A percentile compares a stretch with the other conserved stretches of the same genome.
Conservation (phyloP, 495 filamentous ascomycete species). For the Tuber umbilicatum region DNA sequence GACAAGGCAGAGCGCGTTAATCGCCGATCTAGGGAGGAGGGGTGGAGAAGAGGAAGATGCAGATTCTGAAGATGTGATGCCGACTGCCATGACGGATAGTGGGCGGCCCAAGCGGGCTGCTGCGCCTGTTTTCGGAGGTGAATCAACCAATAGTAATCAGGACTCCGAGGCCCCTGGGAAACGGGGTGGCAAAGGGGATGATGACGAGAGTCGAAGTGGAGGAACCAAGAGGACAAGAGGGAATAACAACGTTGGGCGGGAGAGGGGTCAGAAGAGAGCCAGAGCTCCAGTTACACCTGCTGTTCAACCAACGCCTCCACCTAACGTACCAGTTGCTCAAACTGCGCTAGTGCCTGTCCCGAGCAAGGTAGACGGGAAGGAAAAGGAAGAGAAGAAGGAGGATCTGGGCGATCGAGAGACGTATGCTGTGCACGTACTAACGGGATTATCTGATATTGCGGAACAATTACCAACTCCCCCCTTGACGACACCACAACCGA, state of each 20-base stretch:
- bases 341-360: slow-evolving; percentile 29
- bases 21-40: slow-evolving; percentile 61
- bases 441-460: slow-evolving; percentile 19
- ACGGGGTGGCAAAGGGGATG: slow-evolving; percentile 40
- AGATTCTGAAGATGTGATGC: slow-evolving; percentile 51
- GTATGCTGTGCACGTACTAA: slow-evolving; percentile 29
- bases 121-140: slow-evolving; percentile 64
- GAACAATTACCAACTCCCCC: slow-evolving; percentile 19
- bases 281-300: slow-evolving; percentile 32
- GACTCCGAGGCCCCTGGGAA: slow-evolving; percentile 21
- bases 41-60: slow-evolving; percentile 47
- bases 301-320: slow-evolving; percentile 25
- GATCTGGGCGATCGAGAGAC: slow-evolving; percentile 37
- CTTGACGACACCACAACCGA: background rate
- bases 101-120: slow-evolving; percentile 64
- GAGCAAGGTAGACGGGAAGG: slow-evolving; percentile 30
- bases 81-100: slow-evolving; percentile 56
- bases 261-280: slow-evolving; percentile 36
- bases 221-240: slow-evolving; percentile 45
- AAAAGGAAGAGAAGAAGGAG: slow-evolving; percentile 33
- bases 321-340: slow-evolving; percentile 15
- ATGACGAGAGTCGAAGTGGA: slow-evolving; percentile 51
- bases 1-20: slow-evolving; percentile 67
- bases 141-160: slow-evolving; percentile 34
- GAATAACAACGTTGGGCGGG: slow-evolving; percentile 34